Evolutionary conservation across 352 stramenopile genomes (phyloP), one percentile per base, ranked within the genome.

Genomic region (Phytophthora pisi): DNA sequence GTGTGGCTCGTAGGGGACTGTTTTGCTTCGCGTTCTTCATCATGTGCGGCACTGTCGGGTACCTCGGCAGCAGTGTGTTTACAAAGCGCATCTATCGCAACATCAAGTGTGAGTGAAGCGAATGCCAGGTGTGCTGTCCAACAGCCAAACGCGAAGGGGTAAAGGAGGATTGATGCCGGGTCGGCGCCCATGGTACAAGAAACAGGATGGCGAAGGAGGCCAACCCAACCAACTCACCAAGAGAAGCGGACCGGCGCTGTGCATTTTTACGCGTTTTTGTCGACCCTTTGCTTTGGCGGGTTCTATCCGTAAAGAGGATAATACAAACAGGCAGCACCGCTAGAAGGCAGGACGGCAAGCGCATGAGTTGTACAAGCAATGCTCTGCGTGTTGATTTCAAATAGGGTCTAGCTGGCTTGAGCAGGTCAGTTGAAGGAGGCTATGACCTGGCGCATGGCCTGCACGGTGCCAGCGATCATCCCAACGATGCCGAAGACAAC

Each of bases 1-100:
- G 54, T 62, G 13, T 61, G 31, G 36, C 23, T 31, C 82, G 42
- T 64, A 96, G 86, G 87, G 84, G 83, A 9, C 65, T 98, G 18
- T 98, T 98, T 70, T 98, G 93, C 67, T 91, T 95, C 64, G 75
- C 81, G 15, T 95, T 99, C 49, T 97, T 93, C 61, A 92, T 98
- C 70, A 97, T 98, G 80, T 98, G 88, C 57, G 95, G 93, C 40
- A 93, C 90, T 55, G 88, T 98, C 54, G 93, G 92, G 23, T 96
- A 97, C 54, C 77, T 93, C 55, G 93, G 93, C 31, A 96, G 92
- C 57, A 97, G 86, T 47, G 67, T 97, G 5, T 99, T 99, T 76
- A 97, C 98, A 16, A 94, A 93, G 66, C 88, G 89, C 45, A 98
- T 98, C 66, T 98, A 98, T 76, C 82, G 89, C 47, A 97, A 98